Base-by-base conservation (phyloP, 176 grass and related monocot genomes). In the Elymus sibiricus region DNA sequence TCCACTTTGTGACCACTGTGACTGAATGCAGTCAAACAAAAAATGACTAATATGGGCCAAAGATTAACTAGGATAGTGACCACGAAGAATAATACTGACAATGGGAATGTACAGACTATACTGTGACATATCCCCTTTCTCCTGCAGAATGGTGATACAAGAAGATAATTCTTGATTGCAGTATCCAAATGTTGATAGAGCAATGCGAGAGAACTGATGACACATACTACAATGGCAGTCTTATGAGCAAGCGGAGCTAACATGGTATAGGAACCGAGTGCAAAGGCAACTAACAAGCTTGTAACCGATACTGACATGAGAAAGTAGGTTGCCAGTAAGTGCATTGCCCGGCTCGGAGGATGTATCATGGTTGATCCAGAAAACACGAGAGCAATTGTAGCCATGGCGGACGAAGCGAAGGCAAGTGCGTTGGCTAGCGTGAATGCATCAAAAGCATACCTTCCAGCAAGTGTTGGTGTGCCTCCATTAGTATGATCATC, bases 291-390 rank as follows among this genome's bases (percentile, higher is more conserved):
- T 32, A 16, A 14, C 14, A 66, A 3, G 28, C 13, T 3, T 66
- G 14, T 17, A 32, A 66, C 1, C 2, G 28, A 15, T 9, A 32
- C 3, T 0, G 6, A 3, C 14, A 66, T 8, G 6, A 14, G 1
- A 29, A 0, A 3, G 6, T 1, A 66, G 9, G 24, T n/a, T n/a
- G 5, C 4, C 0, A 0, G 1, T 4, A 12, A 26, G 60, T 62
- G 9, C 0, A 4, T 0, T 1, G 0, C 0, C 16, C 64, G 64
- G 6, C 6, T 1, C 0, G 2, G 14, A 66, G 2, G 6, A 2
- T 66, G 26, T 3, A 3, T 2, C 5, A 8, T 3, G 14, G 64
- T 6, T 9, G 64, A 32, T 32, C 64, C 64, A 9, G 64, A 66
- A 7, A 0, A 31, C 14, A 32, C 17, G 2, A 66, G 28, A 17